Evolutionary conservation across 768 basidiomycete species (phyloP).

Genomic region (Tricholoma matsutake): DNA sequence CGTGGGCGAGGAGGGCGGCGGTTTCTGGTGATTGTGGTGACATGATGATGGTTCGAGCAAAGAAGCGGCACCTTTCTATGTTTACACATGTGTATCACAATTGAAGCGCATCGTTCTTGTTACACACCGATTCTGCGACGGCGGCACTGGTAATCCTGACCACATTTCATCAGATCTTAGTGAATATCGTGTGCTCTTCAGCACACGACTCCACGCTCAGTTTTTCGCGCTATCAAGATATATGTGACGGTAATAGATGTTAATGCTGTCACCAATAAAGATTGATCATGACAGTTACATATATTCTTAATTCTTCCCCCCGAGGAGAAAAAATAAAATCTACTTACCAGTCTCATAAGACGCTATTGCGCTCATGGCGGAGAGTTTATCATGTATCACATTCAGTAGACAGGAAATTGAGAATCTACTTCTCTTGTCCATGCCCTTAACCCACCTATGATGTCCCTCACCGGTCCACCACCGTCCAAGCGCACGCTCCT

Average conservation of each 20-base stretch:
- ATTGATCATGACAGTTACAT: no score
- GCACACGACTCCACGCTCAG: background rate
- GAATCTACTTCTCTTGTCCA: slow-evolving; percentile 78
- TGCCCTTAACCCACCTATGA: slow-evolving; percentile 78
- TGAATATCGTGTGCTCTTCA: background rate
- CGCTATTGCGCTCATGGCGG: no score
- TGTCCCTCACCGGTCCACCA: slow-evolving; percentile 49
- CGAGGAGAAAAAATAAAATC: no score
- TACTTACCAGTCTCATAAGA: no score
- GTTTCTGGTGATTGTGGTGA: background rate
- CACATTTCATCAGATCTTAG: background rate
- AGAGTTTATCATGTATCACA: background rate
- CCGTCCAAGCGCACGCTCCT: slow-evolving; percentile 29
- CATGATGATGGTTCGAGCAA: background rate
- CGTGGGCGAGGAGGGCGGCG: slow-evolving; percentile 33
- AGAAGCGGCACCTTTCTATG: no score
- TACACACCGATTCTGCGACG: background rate
- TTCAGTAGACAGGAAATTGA: slow-evolving; percentile 77
- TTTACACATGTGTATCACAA: no score
- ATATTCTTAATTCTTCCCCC: no score
- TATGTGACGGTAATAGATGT: background rate
- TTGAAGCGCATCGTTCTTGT: no score
- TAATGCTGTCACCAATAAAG: background rate
- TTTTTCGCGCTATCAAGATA: background rate
- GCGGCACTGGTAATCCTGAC: background rate